Evolutionary conservation across 2,329 filamentous ascomycete species (phyloP).

Genomic region (Penicillium sp.): DNA sequence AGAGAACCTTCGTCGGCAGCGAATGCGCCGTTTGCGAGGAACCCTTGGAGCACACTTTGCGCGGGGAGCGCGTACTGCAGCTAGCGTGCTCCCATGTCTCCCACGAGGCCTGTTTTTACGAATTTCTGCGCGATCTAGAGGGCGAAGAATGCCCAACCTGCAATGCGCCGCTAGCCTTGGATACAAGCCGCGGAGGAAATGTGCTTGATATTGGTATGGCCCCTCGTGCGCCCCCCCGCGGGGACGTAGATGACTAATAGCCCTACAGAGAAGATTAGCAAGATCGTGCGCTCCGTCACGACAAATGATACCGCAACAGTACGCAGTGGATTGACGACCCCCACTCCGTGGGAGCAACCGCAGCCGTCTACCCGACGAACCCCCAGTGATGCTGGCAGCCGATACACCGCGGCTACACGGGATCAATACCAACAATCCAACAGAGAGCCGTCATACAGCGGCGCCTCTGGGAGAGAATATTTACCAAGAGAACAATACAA

Average conservation of each 20-base stretch:
- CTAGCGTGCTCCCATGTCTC: constrained; percentile 97
- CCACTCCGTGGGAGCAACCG: constrained; percentile 60
- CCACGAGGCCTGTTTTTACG: constrained; percentile 98
- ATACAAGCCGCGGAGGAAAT: constrained; percentile 90
- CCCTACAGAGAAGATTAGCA: constrained; percentile 83
- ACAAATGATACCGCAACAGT: constrained; percentile 60
- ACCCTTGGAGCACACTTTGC: constrained; percentile 89
- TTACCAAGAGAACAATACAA: constrained; percentile 24
- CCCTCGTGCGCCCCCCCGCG: constrained; percentile 3
- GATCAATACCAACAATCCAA: constrained; percentile 3
- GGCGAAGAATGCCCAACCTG: constrained; percentile 93
- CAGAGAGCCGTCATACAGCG: constrained; percentile 17
- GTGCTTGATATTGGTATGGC: constrained; percentile 82
- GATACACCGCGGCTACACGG: constrained; percentile 19
- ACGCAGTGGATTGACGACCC: constrained; percentile 57
- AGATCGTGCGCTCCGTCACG: constrained; percentile 82
- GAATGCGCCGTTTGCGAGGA: constrained; percentile 97
- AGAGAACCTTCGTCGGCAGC: constrained; percentile 92
- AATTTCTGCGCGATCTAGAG: constrained; percentile 94
- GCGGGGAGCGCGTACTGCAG: constrained; percentile 90
- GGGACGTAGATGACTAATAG: neutral
- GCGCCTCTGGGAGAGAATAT: constrained; percentile 19
- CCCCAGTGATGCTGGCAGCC: constrained; percentile 35
- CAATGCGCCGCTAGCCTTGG: constrained; percentile 85
- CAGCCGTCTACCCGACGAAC: constrained; percentile 34